phyloP scores from a whole-genome alignment of 2,329 filamentous ascomycete genomes.

The Penicillium sp. region DNA sequence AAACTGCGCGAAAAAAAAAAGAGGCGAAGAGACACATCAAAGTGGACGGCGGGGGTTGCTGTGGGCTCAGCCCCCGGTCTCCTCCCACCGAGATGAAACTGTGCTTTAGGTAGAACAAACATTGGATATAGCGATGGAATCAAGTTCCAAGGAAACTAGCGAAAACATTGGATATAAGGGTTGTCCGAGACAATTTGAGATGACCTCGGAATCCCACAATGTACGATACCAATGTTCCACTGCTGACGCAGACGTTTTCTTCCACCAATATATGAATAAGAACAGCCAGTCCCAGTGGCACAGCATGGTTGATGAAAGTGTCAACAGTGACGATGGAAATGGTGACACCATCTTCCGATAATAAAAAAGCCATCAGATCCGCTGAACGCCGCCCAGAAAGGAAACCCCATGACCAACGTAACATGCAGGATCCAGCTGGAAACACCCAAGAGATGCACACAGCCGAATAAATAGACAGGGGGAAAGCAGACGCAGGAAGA shows the following conservation, averaged over 20 bases:
- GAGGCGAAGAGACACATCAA: background rate
- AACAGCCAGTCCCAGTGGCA: conserved; percentile 30
- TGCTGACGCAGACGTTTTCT: conserved; percentile 8
- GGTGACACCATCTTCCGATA: conserved; percentile 33
- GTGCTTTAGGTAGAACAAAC: background rate
- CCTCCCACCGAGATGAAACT: background rate
- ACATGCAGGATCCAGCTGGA: conserved; percentile 34
- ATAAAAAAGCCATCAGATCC: conserved; percentile 37
- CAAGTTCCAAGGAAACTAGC: background rate
- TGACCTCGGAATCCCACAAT: background rate
- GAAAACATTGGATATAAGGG: background rate
- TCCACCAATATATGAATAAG: conserved; percentile 15
- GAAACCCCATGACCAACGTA: conserved; percentile 32
- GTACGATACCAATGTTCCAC: background rate
- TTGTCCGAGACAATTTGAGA: background rate
- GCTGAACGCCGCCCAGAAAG: conserved; percentile 38
- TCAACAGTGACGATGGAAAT: conserved; percentile 36
- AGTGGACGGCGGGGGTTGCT: background rate
- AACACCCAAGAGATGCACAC: conserved; percentile 35
- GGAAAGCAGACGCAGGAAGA: conserved; percentile 31
- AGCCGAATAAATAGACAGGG: conserved; percentile 33
- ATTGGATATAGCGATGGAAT: background rate
- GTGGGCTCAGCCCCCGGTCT: background rate
- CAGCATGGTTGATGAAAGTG: conserved; percentile 40
- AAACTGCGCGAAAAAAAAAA: conserved; percentile 11